phyloP scores from a whole-genome alignment of 2,329 filamentous ascomycete species.

The Aspergillus puulaauensis region DNA sequence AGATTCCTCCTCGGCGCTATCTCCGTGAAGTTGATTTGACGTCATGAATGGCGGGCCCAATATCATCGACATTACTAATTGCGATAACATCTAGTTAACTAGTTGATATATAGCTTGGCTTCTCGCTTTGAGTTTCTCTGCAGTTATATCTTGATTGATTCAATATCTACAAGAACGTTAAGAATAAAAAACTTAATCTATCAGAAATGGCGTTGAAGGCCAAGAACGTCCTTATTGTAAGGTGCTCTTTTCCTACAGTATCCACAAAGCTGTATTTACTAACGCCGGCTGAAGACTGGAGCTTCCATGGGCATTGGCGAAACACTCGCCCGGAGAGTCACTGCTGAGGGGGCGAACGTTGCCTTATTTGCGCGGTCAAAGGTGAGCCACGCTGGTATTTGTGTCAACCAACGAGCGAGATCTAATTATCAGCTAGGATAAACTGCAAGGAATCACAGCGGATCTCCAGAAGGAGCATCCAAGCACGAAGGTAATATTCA shows the following conservation, averaged over 20 bases:
- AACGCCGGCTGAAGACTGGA: conserved; percentile 30
- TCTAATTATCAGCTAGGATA: conserved; percentile 14
- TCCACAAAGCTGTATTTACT: not conserved
- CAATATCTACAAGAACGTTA: too few relatives aligned
- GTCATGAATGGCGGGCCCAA: not conserved
- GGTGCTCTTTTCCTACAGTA: too few relatives aligned
- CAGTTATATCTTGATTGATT: too few relatives aligned
- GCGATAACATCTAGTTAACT: too few relatives aligned
- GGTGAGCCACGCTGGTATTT: conserved; percentile 9
- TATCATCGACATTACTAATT: not conserved
- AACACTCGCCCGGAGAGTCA: conserved; percentile 43
- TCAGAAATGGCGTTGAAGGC: conserved; percentile 4
- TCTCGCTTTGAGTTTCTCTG: too few relatives aligned
- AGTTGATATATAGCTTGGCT: too few relatives aligned
- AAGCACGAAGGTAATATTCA: conserved; percentile 10
- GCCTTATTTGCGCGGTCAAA: conserved; percentile 46
- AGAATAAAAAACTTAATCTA: too few relatives aligned
- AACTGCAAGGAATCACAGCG: conserved; percentile 12
- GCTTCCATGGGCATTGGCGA: conserved; percentile 51
- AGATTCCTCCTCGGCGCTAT: too few relatives aligned
- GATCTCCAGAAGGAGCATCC: conserved; percentile 2
- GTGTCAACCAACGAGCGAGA: not conserved
- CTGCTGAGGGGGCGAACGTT: conserved; percentile 40
- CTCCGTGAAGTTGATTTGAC: not conserved
- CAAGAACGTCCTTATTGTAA: conserved; percentile 8